Conservation (phyloP, 768 basidiomycete species). For the Psilocybe cyanescens region DNA sequence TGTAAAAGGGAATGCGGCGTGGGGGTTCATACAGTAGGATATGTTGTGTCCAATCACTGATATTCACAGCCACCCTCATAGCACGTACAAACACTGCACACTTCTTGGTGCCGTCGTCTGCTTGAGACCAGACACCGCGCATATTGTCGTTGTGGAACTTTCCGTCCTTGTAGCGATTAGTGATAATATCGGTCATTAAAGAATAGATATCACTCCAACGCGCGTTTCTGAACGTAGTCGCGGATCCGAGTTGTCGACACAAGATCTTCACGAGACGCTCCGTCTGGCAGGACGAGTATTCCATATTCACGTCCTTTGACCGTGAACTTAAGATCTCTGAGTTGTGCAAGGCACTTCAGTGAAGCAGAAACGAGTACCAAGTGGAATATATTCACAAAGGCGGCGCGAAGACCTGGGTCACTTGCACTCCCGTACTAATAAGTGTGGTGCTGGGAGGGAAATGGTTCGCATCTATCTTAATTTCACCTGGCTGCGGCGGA, state of each 20-base stretch:
- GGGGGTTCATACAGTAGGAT: not conserved
- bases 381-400: constrained; percentile 1
- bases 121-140: not conserved
- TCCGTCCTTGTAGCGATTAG: not conserved
- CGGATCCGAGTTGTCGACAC: not conserved
- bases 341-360: not conserved
- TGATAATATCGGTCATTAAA: not conserved
- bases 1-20: not conserved
- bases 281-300: constrained; percentile 14
- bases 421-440: not conserved
- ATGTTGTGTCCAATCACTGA: not conserved
- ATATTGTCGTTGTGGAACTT: not conserved
- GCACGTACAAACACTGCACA: constrained; percentile 7
- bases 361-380: not conserved
- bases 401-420: not conserved
- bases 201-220: constrained; percentile 8
- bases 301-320: constrained; percentile 13
- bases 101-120: not conserved
- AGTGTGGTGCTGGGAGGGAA: not conserved
- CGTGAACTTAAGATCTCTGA: constrained; percentile 9
- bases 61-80: constrained; percentile 2
- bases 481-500: not conserved
- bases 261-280: constrained; percentile 16
- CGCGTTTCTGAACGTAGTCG: constrained; percentile 10
- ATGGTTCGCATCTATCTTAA: not conserved